Evolutionary conservation across 1,284 basidiomycete species (phyloP).

Genomic region (Cystobasidium pallidum): DNA sequence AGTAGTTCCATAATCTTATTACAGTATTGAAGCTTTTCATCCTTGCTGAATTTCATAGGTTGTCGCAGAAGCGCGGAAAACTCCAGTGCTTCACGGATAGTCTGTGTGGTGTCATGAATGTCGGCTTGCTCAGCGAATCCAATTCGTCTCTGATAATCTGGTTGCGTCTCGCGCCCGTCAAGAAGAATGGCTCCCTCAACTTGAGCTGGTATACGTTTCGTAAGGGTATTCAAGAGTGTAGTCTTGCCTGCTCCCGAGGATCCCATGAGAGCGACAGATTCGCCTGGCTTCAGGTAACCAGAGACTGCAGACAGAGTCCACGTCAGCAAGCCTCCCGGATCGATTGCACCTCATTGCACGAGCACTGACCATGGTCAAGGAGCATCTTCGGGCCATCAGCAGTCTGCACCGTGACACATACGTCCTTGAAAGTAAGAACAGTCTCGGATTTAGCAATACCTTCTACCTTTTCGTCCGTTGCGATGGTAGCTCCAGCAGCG

Average conservation of each 20-base stretch:
- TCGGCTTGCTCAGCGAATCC: constrained; percentile 68
- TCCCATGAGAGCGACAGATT: constrained; percentile 42
- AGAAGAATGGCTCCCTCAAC: constrained; percentile 77
- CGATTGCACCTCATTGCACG: not conserved
- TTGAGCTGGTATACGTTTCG: constrained; percentile 75
- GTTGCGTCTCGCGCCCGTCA: constrained; percentile 70
- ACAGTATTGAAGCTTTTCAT: constrained; percentile 79
- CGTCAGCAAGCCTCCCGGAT: not conserved
- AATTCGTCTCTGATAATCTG: constrained; percentile 74
- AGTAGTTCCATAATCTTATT: constrained; percentile 78
- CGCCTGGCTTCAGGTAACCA: constrained; percentile 38
- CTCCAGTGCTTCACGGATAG: constrained; percentile 78
- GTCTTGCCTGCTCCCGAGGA: constrained; percentile 57
- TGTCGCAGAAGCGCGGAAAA: constrained; percentile 84
- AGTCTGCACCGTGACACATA: constrained; percentile 33
- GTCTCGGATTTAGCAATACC: constrained; percentile 10
- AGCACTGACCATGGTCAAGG: constrained; percentile 28
- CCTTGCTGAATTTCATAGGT: constrained; percentile 65
- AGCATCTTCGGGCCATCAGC: constrained; percentile 26
- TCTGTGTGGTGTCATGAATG: constrained; percentile 62
- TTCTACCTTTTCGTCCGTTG: constrained; percentile 17
- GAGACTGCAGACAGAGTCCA: not conserved
- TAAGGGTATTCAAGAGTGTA: constrained; percentile 59
- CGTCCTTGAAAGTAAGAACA: constrained; percentile 36
- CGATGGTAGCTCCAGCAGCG: not conserved